phyloP scores from a whole-genome alignment of 1,284 basidiomycete species.

The Leccinum fallax region DNA sequence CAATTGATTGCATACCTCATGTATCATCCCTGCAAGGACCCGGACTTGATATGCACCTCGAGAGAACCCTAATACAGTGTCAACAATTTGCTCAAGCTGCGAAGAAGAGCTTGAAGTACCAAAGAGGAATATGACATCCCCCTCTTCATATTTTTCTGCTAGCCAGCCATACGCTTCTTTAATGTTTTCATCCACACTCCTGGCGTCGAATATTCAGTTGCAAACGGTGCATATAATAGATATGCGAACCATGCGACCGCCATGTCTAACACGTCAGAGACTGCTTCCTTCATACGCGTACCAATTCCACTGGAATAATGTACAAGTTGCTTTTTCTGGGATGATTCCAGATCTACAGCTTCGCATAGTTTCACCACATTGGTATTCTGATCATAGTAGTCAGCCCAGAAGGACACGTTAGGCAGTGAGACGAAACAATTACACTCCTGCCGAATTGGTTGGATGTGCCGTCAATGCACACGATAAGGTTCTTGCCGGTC shows the following conservation, averaged over 20 bases:
- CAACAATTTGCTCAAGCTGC: neutral
- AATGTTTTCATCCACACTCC: conserved; percentile 35
- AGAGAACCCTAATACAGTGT: conserved; percentile 11
- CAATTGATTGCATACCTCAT: conserved; percentile 24
- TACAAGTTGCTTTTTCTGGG: conserved; percentile 24
- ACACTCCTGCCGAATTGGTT: neutral
- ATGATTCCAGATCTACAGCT: conserved; percentile 23
- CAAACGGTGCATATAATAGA: neutral
- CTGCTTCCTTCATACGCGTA: conserved; percentile 14
- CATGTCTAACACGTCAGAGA: conserved; percentile 26
- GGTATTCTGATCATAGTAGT: conserved; percentile 31
- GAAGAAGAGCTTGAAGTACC: conserved; percentile 26
- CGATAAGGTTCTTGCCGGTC: neutral
- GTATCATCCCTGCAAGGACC: conserved; percentile 41
- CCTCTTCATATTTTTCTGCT: conserved; percentile 37
- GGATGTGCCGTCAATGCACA: neutral
- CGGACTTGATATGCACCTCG: neutral
- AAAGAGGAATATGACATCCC: conserved; percentile 23
- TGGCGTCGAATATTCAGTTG: neutral
- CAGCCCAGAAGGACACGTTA: neutral
- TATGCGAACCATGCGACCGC: conserved; percentile 28
- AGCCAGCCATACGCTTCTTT: neutral
- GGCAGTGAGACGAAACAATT: neutral
- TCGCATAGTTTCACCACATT: conserved; percentile 39
- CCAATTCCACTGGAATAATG: conserved; percentile 37